These are phyloP conservation scores for Lachancea mirantina DNA, from an alignment of 805 yeast species.

Conservation along the genomic window DNA sequence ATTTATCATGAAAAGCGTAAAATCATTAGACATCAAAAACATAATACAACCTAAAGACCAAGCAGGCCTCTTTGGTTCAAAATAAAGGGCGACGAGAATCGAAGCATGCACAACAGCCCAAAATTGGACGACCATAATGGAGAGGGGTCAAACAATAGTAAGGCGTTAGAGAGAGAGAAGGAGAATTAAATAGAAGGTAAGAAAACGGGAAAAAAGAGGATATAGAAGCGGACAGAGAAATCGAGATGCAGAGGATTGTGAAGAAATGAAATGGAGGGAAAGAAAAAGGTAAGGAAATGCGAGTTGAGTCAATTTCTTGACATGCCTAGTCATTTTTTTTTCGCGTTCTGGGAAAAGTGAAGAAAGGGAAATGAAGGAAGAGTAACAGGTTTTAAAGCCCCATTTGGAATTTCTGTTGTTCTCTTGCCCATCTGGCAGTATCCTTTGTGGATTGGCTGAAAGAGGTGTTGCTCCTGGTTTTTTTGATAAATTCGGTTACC, in stretches of 20 bases:
- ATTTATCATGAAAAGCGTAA: too few relatives aligned
- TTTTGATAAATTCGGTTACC: slow-evolving; percentile 72
- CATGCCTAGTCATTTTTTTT: too few relatives aligned
- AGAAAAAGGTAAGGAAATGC: slow-evolving; percentile 4
- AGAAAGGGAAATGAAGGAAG: slow-evolving; percentile 4
- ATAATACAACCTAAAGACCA: too few relatives aligned
- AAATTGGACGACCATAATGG: slow-evolving; percentile 8
- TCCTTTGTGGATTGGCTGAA: slow-evolving; percentile 67
- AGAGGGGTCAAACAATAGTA: slow-evolving; percentile 8
- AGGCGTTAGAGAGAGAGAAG: slow-evolving; percentile 10
- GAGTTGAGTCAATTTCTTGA: slow-evolving; percentile 3
- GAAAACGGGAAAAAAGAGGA: slow-evolving; percentile 1
- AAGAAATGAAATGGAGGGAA: slow-evolving; percentile 4
- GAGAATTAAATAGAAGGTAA: slow-evolving; percentile 3
- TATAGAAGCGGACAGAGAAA: slow-evolving; percentile 8
- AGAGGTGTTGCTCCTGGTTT: slow-evolving; percentile 55
- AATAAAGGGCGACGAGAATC: too few relatives aligned
- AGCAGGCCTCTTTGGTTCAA: too few relatives aligned
- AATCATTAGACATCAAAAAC: too few relatives aligned
- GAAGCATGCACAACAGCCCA: too few relatives aligned
- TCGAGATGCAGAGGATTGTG: slow-evolving; percentile 9
- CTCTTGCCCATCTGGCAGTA: slow-evolving; percentile 98
- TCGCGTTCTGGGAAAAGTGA: background rate
- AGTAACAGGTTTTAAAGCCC: slow-evolving; percentile 8
- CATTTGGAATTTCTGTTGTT: slow-evolving; percentile 39